phyloP scores from a whole-genome alignment of 2,329 filamentous ascomycete genomes.

The Calonectria hawksworthii region DNA sequence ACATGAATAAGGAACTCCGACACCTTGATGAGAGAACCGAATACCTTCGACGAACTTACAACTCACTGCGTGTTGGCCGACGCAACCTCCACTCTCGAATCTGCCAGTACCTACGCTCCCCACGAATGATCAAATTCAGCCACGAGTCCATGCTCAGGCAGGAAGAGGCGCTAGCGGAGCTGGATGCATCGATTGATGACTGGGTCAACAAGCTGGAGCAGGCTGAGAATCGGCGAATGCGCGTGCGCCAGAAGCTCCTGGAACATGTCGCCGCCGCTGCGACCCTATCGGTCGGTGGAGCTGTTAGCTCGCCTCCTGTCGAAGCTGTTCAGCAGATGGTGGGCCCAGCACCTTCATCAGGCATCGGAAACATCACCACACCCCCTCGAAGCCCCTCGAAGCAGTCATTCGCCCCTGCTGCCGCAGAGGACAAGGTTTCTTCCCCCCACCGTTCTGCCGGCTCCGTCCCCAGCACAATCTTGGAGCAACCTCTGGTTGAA shows the following conservation, averaged over 20 bases:
- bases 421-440: constrained; percentile 55
- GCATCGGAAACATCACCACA: constrained; percentile 63
- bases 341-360: constrained; percentile 53
- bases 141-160: constrained; percentile 83
- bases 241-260: constrained; percentile 83
- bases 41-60: constrained; percentile 83
- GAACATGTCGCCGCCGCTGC: constrained; percentile 84
- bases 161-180: constrained; percentile 82
- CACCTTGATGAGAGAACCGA: constrained; percentile 83
- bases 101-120: constrained; percentile 81
- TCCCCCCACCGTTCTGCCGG: constrained; percentile 66
- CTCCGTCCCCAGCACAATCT: constrained; percentile 69
- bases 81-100: constrained; percentile 83
- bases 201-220: constrained; percentile 86
- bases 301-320: constrained; percentile 46
- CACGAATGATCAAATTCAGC: constrained; percentile 79
- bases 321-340: constrained; percentile 60
- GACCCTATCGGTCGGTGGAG: constrained; percentile 58
- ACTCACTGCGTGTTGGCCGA: constrained; percentile 79
- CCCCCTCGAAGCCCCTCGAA: constrained; percentile 73
- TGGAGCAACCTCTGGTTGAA: constrained; percentile 64
- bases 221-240: constrained; percentile 81
- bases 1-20: constrained; percentile 74
- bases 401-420: constrained; percentile 48
- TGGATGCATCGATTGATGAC: constrained; percentile 84